These are phyloP conservation scores for Chlamydomonas reinhardtii DNA, from an alignment of 163 green algal species.

Conservation along the genomic window DNA sequence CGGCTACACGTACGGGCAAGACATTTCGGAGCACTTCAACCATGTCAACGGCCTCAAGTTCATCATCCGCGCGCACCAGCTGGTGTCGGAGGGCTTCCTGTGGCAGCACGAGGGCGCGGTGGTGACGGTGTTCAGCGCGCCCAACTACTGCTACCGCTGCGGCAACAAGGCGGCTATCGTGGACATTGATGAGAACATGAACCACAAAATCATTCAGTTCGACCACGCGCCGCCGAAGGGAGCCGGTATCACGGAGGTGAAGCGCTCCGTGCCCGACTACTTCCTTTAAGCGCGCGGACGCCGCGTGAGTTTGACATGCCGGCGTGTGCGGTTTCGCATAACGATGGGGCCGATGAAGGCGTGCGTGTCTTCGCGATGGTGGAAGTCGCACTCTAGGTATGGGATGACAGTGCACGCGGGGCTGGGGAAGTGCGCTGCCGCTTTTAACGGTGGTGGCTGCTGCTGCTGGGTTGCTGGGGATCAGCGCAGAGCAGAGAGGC, in stretches of 20 bases:
- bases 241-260: slow-evolving; percentile 73
- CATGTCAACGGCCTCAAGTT: slow-evolving; percentile 92
- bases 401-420: too few relatives aligned
- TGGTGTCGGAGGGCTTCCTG: slow-evolving; percentile 98
- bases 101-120: slow-evolving; percentile 98
- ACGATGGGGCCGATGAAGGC: too few relatives aligned
- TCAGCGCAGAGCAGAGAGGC: too few relatives aligned
- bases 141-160: slow-evolving; percentile 99
- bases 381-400: too few relatives aligned
- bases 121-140: slow-evolving; percentile 98
- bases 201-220: slow-evolving; percentile 77
- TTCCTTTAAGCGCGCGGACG: slow-evolving; percentile 55
- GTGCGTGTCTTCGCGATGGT: too few relatives aligned
- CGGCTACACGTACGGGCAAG: slow-evolving; percentile 98
- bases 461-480: too few relatives aligned
- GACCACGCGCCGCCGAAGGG: slow-evolving; percentile 77
- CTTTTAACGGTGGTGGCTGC: too few relatives aligned
- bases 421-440: too few relatives aligned
- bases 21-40: slow-evolving; percentile 97
- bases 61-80: slow-evolving; percentile 97
- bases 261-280: slow-evolving; percentile 68
- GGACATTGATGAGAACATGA: slow-evolving; percentile 83
- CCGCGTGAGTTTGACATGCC: background rate
- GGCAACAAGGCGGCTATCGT: slow-evolving; percentile 86
- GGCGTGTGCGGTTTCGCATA: too few relatives aligned